Base-by-base conservation (phyloP, 2,329 filamentous ascomycete genomes). In the Botrytis porri region DNA sequence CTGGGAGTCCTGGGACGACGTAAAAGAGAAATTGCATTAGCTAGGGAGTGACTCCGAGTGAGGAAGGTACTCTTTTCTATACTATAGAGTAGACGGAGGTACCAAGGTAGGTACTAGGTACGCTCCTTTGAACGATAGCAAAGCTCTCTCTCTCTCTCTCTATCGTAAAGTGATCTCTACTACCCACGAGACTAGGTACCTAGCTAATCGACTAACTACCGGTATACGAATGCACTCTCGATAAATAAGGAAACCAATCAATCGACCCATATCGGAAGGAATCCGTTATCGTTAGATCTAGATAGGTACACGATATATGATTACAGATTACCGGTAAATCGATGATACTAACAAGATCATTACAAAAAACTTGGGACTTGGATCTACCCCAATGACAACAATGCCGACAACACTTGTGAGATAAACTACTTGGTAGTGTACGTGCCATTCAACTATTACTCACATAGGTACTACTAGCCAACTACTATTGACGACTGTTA, bases 1-100 rank as follows among this genome's bases (percentile, higher is more conserved):
- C 64, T 66, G 64, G 51, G 12, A 51, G 64, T 66, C 45, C 64
- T 66, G 64, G 51, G 12, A 51, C 48, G 48, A 51, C 48, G 25
- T n/a, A 29, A 1, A 29, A 57, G 51, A 57, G 51, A 57, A 29
- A 29, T 57, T 57, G 51, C n/a, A 18, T 57, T 16, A 8, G n/a
- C 48, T 51, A 51, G 48, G 25, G 48, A n/a, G 48, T 12, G 48
- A 14, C 5, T n/a, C n/a, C n/a, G n/a, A n/a, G n/a, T n/a, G 22
- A 51, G 48, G 25, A 4, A 25, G 45, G 45, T 25, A 48, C 22
- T 51, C 25, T n/a, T 51, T 16, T 14, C 25, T 12, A n/a, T 54
- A n/a, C 25, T 54, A 12, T 54, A 16, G n/a, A n/a, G n/a, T n/a
- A n/a, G n/a, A n/a, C n/a, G n/a, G n/a, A n/a, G 3, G 25, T n/a